Evolutionary conservation across 345 rosid species (phyloP), one percentile per base, ranked within the genome.

Genomic region (Carallia pectinifolia): DNA sequence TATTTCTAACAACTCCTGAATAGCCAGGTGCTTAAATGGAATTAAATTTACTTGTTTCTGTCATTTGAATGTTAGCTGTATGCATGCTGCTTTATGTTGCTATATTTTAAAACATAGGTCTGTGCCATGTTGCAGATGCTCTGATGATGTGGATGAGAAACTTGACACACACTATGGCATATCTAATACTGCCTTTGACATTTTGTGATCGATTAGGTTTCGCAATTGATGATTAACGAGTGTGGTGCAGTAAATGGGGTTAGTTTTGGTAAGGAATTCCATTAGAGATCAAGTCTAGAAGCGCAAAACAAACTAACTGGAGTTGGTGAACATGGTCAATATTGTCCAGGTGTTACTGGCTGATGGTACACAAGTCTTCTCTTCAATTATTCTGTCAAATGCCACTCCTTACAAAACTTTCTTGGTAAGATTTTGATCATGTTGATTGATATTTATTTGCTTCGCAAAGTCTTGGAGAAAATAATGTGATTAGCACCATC

Each of bases 401-500:
- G 97, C 97, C 48, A 90, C 97, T 23, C 97, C 98, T 64, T 88
- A 83, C 76, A 88, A 77, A 83, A 93, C 98, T 59, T 90, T 84
- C 83, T 74, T 85, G 87, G 98, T 90, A 86, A 84, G 40, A 63
- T 65, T 39, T 65, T 47, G 65, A 1, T 47, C 37, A 9, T 40
- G 59, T 2, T 65, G 6, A 23, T 48, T 16, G 58, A 10, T n/a
- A 13, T 12, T 65, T 31, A 31, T 7, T 13, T 19, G 15, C 4
- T 30, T 33, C 53, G 52, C 15, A 48, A 9, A 7, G 38, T 53
- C 2, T 10, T 37, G 18, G 12, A 39, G 34, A 47, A 39, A 16
- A 30, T 39, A 13, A 40, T 61, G 16, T 12, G 1, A 47, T 19
- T 18, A 36, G 34, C 37, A 33, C 15, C 34, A 38, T 34, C 6